Evolutionary conservation across 805 yeast genomes (phyloP).

Genomic region (Starmerella tilneyi): DNA sequence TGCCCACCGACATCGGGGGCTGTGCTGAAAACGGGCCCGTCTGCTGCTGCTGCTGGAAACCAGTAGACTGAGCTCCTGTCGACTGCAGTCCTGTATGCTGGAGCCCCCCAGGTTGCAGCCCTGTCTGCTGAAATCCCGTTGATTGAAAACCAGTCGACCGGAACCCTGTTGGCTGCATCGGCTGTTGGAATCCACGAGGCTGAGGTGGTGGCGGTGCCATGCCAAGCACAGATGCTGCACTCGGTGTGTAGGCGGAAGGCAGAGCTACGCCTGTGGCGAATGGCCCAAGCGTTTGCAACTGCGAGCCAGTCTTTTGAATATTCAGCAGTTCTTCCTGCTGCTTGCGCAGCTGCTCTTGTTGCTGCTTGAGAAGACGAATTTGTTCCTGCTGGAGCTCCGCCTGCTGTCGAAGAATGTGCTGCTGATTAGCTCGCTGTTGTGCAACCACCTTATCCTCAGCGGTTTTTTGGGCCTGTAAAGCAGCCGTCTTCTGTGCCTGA

Average conservation of each 20-base stretch:
- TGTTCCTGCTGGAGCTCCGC: conserved; percentile 29
- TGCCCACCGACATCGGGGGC: too few species aligned
- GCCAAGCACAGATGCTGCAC: conserved; percentile 19
- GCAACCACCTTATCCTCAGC: conserved; percentile 25
- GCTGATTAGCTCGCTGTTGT: conserved; percentile 31
- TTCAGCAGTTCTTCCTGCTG: conserved; percentile 25
- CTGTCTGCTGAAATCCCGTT: not conserved
- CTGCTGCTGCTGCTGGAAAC: conserved; percentile 15
- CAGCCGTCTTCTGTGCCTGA: conserved; percentile 24
- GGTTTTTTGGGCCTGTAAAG: conserved; percentile 25
- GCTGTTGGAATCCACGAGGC: conserved; percentile 27
- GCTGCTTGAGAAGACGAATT: conserved; percentile 25
- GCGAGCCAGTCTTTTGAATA: conserved; percentile 30
- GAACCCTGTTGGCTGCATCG: conserved; percentile 30
- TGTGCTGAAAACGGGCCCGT: conserved; percentile 24
- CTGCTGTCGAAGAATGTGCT: conserved; percentile 29
- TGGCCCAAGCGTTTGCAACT: conserved; percentile 29
- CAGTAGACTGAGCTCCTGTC: conserved; percentile 16
- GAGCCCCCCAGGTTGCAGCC: not conserved
- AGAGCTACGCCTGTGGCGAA: conserved; percentile 35
- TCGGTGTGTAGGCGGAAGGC: conserved; percentile 32
- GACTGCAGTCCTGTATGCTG: conserved; percentile 3
- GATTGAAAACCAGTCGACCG: too few species aligned
- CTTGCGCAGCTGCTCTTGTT: conserved; percentile 25
- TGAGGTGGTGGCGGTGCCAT: conserved; percentile 29